Evolutionary conservation across 306 rosid genomes (phyloP), one percentile per base, ranked within the genome.

Genomic region (Castanea crenata): DNA sequence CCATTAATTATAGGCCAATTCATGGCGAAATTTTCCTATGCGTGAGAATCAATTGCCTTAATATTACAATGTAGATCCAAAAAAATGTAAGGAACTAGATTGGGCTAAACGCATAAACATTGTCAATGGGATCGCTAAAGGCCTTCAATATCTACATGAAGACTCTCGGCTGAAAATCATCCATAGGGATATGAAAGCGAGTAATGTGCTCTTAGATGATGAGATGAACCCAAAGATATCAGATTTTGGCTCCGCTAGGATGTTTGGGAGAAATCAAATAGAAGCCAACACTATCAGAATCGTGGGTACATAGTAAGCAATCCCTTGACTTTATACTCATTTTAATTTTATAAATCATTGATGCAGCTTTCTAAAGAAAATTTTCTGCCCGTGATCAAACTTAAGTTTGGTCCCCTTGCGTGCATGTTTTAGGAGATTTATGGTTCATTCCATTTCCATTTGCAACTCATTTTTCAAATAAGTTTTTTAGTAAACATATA

Each of bases 191-290:
- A 1, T 75, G 5, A 75, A 75, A 59, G 70, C 70, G 41, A 59
- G 78, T 34, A 75, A 75, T 6, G 23, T 75, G 12, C 23, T 58
- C 4, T 1, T 75, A 25, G 78, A 75, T 14, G 57, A 13, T 35
- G 70, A 59, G 9, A 75, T 75, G 71, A 58, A 41, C 2, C 78
- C 69, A n/a, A 74, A 74, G 56, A 74, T 74, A 19, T 74, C 78
- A 59, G 29, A 75, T 31, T 75, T 75, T 44, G 71, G 78, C 3
- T 61, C 46, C 1, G 78, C 58, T 41, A 44, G 78, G 58, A 59
- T 59, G 16, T 38, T 75, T 41, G 56, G 25, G 1, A 57, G 18
- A 9, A 75, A 59, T 21, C 78, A 75, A 75, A 44, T 59, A 13
- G 78, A 75, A 75, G 58, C 78, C 55, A 75, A 59, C 57, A 75